Percentiles rank a stretch among this genome's conserved stretches.
Conservation (phyloP, 352 stramenopile species). For the Globisporangium paddicum region DNA sequence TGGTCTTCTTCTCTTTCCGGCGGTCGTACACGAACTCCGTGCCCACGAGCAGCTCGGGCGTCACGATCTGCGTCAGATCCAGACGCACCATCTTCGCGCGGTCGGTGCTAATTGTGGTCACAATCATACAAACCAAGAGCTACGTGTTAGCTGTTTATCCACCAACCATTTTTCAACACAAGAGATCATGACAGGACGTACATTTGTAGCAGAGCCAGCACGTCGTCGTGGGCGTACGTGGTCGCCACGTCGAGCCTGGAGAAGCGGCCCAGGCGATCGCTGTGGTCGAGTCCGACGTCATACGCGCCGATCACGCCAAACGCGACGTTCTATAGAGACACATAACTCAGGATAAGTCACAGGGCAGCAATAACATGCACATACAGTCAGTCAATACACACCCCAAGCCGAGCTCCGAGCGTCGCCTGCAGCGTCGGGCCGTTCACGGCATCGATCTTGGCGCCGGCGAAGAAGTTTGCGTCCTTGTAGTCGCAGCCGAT, state of each 20-base stretch:
- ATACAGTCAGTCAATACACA: constrained; percentile 11
- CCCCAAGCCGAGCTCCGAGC: constrained; percentile 38
- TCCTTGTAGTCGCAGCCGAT: constrained; percentile 68
- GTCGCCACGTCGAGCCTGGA: constrained; percentile 55
- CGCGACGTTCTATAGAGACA: constrained; percentile 21
- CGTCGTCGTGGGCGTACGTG: constrained; percentile 60
- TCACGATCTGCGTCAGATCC: constrained; percentile 55
- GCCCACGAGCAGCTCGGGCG: constrained; percentile 52
- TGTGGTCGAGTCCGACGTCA: constrained; percentile 76
- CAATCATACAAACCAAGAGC: not conserved
- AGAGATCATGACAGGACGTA: constrained; percentile 20
- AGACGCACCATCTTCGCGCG: constrained; percentile 53
- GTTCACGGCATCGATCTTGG: constrained; percentile 78
- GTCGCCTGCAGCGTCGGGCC: constrained; percentile 66
- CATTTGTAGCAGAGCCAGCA: constrained; percentile 69
- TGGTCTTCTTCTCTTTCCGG: constrained; percentile 62
- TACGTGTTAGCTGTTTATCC: not conserved
- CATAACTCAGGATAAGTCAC: not conserved
- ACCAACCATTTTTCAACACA: not conserved
- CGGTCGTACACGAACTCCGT: constrained; percentile 59
- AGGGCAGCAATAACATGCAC: not conserved
- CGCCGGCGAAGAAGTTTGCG: constrained; percentile 36
- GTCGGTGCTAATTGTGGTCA: constrained; percentile 43
- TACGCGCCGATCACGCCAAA: constrained; percentile 59
- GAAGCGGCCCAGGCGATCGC: constrained; percentile 57